These are phyloP conservation scores for Astrocystis sublimbata DNA, from an alignment of 495 filamentous ascomycete genomes.

Conservation along the genomic window DNA sequence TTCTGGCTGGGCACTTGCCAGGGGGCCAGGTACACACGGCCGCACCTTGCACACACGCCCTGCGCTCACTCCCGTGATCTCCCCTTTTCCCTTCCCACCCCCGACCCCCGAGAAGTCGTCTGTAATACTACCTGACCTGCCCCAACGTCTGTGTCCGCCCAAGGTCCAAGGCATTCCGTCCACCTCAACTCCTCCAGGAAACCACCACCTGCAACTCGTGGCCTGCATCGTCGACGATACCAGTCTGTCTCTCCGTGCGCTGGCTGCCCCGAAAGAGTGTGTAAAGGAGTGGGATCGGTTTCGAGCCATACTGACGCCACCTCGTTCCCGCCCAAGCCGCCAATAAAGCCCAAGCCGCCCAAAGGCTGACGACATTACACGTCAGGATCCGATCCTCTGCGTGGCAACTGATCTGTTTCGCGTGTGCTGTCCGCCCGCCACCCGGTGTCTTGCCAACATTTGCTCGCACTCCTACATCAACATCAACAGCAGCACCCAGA, in stretches of 20 bases:
- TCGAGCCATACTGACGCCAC: not conserved
- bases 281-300: slow-evolving; percentile 6
- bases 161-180: slow-evolving; percentile 11
- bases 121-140: slow-evolving; percentile 18
- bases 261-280: slow-evolving; percentile 8
- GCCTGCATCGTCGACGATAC: slow-evolving; percentile 11
- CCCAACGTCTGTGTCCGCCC: no score
- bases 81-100: not conserved
- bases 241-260: slow-evolving; percentile 8
- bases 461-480: not conserved
- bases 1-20: no score
- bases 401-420: slow-evolving; percentile 11
- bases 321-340: not conserved
- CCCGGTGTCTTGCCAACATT: not conserved
- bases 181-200: not conserved
- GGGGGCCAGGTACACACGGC: not conserved
- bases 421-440: slow-evolving; percentile 10
- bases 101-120: not conserved
- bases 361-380: slow-evolving; percentile 5
- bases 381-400: slow-evolving; percentile 4
- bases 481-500: not conserved
- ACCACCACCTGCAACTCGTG: not conserved
- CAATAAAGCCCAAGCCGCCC: no score
- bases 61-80: no score
- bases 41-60: slow-evolving; percentile 11